Conservation (phyloP, 768 basidiomycete genomes). For the Russula sp. region DNA sequence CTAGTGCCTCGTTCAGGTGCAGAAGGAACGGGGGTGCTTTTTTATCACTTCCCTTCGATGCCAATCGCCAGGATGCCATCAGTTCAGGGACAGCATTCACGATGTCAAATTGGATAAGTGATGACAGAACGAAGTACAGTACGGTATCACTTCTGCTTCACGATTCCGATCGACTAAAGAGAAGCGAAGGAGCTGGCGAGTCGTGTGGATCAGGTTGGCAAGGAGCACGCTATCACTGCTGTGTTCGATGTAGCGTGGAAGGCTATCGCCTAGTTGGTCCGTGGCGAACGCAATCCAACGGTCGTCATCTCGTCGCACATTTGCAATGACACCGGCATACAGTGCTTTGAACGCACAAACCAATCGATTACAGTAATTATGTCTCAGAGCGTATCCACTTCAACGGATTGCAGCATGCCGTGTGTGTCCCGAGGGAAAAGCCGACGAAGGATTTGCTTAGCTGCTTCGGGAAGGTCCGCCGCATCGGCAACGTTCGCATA, state of each 20-base stretch:
- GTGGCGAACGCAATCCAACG: not conserved
- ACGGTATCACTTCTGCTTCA: too few species aligned
- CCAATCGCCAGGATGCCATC: conserved; percentile 4
- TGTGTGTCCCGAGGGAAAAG: too few species aligned
- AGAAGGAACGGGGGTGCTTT: conserved; percentile 11
- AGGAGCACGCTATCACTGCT: not conserved
- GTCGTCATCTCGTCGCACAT: not conserved
- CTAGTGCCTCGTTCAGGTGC: conserved; percentile 3
- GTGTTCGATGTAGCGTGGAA: not conserved
- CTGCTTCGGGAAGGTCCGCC: too few species aligned
- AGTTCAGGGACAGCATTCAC: too few species aligned
- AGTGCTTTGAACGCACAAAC: too few species aligned
- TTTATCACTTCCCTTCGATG: conserved; percentile 13
- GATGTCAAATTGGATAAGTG: too few species aligned
- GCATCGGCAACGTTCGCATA: too few species aligned
- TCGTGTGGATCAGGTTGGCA: not conserved
- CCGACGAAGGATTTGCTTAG: too few species aligned
- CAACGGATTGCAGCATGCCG: too few species aligned
- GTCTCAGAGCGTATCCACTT: too few species aligned
- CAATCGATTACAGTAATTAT: too few species aligned
- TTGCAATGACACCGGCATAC: not conserved
- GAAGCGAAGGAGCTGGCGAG: not conserved
- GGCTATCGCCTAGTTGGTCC: not conserved
- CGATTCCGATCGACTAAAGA: not conserved
- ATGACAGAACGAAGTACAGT: too few species aligned